These are phyloP conservation scores for Cyclotella cryptica DNA, from an alignment of 108 stramenopile species.

Conservation along the genomic window DNA sequence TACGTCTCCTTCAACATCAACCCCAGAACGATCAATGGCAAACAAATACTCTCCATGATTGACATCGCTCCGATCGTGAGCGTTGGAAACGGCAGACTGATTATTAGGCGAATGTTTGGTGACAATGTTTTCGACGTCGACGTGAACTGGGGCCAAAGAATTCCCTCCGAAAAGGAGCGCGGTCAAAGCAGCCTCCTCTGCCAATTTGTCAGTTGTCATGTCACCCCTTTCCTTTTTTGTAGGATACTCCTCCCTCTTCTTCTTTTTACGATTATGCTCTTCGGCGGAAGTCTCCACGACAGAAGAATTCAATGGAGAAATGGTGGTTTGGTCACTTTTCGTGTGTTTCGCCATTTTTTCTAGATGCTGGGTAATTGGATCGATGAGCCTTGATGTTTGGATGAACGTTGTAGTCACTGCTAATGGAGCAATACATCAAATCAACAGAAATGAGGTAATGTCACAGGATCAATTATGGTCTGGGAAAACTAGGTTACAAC, in stretches of 20 bases:
- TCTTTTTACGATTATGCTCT: not conserved
- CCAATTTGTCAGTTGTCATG: conserved; percentile 12
- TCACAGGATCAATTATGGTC: no score
- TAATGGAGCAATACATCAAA: no score
- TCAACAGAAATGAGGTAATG: no score
- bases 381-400: no score
- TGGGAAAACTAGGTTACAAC: no score
- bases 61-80: not conserved
- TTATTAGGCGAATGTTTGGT: no score
- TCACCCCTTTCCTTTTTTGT: not conserved
- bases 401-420: no score
- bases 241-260: not conserved
- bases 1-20: conserved; percentile 36
- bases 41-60: conserved; percentile 17
- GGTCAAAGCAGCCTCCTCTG: conserved; percentile 22
- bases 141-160: not conserved
- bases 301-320: conserved; percentile 10
- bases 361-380: not conserved
- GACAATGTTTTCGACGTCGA: not conserved
- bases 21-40: conserved; percentile 45
- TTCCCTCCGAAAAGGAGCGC: conserved; percentile 14
- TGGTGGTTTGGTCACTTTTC: not conserved
- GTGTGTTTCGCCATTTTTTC: conserved; percentile 1
- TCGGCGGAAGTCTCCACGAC: not conserved
- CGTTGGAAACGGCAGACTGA: no score